Evolutionary conservation across 1,139 yeast species (phyloP), one percentile per base, ranked within the genome.

Genomic region (Saccharomyces hybrid): DNA sequence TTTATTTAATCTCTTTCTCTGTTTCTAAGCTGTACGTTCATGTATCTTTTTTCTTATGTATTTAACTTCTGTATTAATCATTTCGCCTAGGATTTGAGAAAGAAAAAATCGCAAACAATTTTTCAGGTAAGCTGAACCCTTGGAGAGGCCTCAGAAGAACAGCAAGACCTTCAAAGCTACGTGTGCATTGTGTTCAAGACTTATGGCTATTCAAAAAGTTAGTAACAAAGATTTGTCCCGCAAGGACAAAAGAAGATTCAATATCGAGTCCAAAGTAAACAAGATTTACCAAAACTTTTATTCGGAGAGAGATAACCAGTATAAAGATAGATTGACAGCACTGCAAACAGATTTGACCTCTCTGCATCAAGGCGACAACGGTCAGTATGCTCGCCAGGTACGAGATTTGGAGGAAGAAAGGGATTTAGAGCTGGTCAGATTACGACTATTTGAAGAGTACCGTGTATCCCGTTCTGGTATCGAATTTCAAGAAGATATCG

Each of bases 401-500:
- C 73, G 77, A 38, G 86, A 84, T 60, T 71, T 87, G 41, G 96
- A 89, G 65, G 97, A 90, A 63, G 75, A 73, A 50, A 76, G 99
- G 53, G 99, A 93, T 70, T 79, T 82, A 59, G 96, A 89, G 63
- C 76, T 93, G 54, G 82, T 89, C 38, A 79, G 87, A 63, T 75
- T 93, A 54, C 75, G 89, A 52, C 75, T 90, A 46, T 88, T 91
- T 82, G 96, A 91, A 69, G 86, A 86, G 69, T 93, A 88, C 70
- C 88, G 90, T 69, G 86, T 88, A 3, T 81, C 84, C 56, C 75
- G 90, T 55, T 84, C 89, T 27, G 88, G 88, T 61, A 77, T 78
- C 48, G 95, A 88, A 68, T 89, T 88, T 69, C 81, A 83, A 60
- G 83, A 83, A 54, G 97, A 90, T 62, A 79, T 90, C 48, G 81